Evolutionary conservation across 176 grass and related monocot genomes (phyloP).

Genomic region (Avena insularis): DNA sequence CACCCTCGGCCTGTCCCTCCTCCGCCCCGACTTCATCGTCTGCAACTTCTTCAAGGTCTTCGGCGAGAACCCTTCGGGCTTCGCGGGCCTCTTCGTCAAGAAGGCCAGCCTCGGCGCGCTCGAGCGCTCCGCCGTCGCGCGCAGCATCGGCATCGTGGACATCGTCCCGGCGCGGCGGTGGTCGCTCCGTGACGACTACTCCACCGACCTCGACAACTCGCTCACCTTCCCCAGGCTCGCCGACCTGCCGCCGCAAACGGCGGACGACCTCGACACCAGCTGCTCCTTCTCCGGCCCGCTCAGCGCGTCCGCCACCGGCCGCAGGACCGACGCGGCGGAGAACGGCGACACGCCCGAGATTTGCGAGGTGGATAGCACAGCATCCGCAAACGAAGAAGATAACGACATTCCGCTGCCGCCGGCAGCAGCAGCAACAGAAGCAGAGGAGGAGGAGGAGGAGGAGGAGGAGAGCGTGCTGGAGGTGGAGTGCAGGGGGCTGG

Average conservation of each 20-base stretch:
- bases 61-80: conserved; percentile 86
- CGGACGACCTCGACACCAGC: conserved; percentile 63
- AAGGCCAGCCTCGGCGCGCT: conserved; percentile 62
- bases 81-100: conserved; percentile 84
- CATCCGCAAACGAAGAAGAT: conserved; percentile 2
- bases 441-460: too few species aligned
- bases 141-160: conserved; percentile 85
- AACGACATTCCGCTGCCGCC: neutral
- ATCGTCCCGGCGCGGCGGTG: conserved; percentile 71
- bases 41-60: conserved; percentile 97
- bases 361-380: conserved; percentile 18
- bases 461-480: conserved; percentile 37
- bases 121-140: conserved; percentile 73
- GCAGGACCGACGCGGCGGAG: neutral
- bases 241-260: neutral
- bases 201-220: conserved; percentile 69
- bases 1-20: conserved; percentile 76
- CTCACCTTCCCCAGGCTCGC: conserved; percentile 45
- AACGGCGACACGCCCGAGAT: conserved; percentile 41
- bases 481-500: conserved; percentile 82
- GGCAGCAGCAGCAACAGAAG: neutral
- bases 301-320: conserved; percentile 8
- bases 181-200: conserved; percentile 62
- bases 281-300: conserved; percentile 80
- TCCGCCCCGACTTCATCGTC: conserved; percentile 93